Evolutionary conservation across 805 yeast genomes (phyloP).

Genomic region (Barnettozyma californica): DNA sequence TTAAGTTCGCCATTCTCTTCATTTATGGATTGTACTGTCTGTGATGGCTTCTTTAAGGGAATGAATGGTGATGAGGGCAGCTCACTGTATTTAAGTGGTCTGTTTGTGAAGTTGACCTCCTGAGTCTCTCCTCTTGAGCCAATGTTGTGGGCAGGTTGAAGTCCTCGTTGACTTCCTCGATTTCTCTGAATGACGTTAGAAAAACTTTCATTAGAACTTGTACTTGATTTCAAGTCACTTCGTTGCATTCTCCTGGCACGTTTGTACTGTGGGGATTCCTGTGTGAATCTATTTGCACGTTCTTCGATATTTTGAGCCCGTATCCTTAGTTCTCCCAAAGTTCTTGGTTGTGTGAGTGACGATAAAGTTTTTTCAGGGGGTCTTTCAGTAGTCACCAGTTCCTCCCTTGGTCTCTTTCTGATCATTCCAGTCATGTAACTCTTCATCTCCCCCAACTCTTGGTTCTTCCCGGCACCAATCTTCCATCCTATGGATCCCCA

Average conservation of each 20-base stretch:
- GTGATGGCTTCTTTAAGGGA: neutral
- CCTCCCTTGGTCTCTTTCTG: constrained; percentile 13
- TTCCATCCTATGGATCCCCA: constrained; percentile 20
- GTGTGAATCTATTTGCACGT: constrained; percentile 16
- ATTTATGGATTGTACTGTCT: neutral
- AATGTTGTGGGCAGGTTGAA: constrained; percentile 5
- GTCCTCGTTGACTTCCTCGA: neutral
- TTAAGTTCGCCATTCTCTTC: neutral
- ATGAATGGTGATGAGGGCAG: constrained; percentile 20
- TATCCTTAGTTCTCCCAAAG: constrained; percentile 6
- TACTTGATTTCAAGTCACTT: constrained; percentile 1
- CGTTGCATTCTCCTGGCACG: constrained; percentile 5
- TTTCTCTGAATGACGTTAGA: constrained; percentile 5
- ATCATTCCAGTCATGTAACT: constrained; percentile 22
- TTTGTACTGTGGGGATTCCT: constrained; percentile 14
- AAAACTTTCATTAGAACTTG: neutral
- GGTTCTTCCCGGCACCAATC: constrained; percentile 9
- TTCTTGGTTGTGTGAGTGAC: neutral
- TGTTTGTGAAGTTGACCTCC: constrained; percentile 6
- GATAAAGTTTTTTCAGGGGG: neutral
- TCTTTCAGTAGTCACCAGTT: neutral
- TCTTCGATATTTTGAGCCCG: constrained; percentile 15
- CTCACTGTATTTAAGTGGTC: constrained; percentile 9
- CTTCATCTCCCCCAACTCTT: constrained; percentile 20
- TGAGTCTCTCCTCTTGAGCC: constrained; percentile 3